Conservation (phyloP, 2,329 filamentous ascomycete genomes). For the Macrophomina tecta region DNA sequence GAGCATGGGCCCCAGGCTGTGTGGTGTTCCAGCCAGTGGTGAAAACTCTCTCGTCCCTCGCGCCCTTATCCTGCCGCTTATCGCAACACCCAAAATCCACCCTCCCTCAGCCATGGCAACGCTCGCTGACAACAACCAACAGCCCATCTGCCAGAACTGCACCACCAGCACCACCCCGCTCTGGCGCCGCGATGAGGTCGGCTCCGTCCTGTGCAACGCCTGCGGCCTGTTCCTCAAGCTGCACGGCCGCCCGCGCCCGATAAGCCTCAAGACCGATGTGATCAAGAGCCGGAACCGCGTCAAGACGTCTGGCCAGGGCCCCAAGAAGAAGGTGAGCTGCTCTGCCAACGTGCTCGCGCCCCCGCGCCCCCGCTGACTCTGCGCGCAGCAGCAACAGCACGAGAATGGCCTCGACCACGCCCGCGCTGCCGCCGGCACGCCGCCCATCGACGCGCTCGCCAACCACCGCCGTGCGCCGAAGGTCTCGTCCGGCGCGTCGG, state of each 20-base stretch:
- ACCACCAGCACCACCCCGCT: slow-evolving; percentile 92
- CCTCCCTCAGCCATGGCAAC: slow-evolving; percentile 16
- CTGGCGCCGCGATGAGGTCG: slow-evolving; percentile 96
- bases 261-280: slow-evolving; percentile 97
- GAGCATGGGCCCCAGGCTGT: slow-evolving; percentile 42
- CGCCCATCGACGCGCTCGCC: slow-evolving; percentile 57
- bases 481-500: slow-evolving; percentile 72
- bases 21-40: slow-evolving; percentile 27
- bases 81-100: slow-evolving; percentile 39
- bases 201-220: slow-evolving; percentile 96
- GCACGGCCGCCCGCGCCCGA: slow-evolving; percentile 89
- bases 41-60: slow-evolving; percentile 32
- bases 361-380: not conserved
- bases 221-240: slow-evolving; percentile 97
- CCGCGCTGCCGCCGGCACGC: slow-evolving; percentile 35
- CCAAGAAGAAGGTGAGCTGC: slow-evolving; percentile 77
- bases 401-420: slow-evolving; percentile 59
- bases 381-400: slow-evolving; percentile 32
- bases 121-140: slow-evolving; percentile 51
- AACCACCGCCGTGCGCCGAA: slow-evolving; percentile 74
- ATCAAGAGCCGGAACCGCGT: slow-evolving; percentile 99
- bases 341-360: not conserved
- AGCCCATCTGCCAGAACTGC: slow-evolving; percentile 98
- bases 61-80: slow-evolving; percentile 57
- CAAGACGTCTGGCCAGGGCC: slow-evolving; percentile 81